Conservation (phyloP, 495 filamentous ascomycete species). For the Rhizodiscina lignyota region DNA sequence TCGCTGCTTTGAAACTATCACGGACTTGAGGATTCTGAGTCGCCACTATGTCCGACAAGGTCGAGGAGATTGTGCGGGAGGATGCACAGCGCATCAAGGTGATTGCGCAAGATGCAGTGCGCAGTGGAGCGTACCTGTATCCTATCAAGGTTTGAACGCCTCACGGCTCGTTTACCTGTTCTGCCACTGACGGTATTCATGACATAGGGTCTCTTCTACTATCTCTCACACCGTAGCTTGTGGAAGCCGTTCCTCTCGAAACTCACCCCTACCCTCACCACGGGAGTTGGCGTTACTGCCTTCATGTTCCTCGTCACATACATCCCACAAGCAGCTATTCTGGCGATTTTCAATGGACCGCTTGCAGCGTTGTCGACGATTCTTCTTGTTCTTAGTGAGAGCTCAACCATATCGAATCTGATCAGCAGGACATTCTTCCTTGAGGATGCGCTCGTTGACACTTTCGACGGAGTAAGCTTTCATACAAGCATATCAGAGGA, state of each 20-base stretch:
- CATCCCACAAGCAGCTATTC: slow-evolving; percentile 65
- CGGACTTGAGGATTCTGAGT: too few relatives aligned
- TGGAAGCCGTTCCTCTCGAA: slow-evolving; percentile 53
- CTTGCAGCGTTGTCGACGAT: slow-evolving; percentile 62
- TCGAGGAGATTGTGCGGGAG: slow-evolving; percentile 28
- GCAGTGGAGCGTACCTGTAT: slow-evolving; percentile 68
- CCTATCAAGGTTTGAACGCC: slow-evolving; percentile 47
- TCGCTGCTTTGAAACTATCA: too few relatives aligned
- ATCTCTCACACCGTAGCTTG: slow-evolving; percentile 43
- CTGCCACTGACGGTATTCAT: slow-evolving; percentile 10
- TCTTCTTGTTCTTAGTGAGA: slow-evolving; percentile 66
- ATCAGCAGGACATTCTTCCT: slow-evolving; percentile 62
- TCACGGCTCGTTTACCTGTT: neutral
- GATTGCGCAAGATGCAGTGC: slow-evolving; percentile 43
- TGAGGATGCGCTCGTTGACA: slow-evolving; percentile 68
- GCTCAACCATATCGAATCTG: slow-evolving; percentile 58
- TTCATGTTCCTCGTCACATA: slow-evolving; percentile 83
- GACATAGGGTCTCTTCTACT: slow-evolving; percentile 60
- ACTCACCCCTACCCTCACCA: slow-evolving; percentile 34
- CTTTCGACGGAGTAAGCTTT: slow-evolving; percentile 72
- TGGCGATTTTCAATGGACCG: slow-evolving; percentile 75
- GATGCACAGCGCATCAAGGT: slow-evolving; percentile 37
- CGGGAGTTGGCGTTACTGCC: slow-evolving; percentile 21
- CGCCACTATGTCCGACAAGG: slow-evolving; percentile 19
- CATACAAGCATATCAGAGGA: too few relatives aligned